Base-by-base conservation (phyloP, 2,329 filamentous ascomycete species). In the Emericellopsis atlantica region DNA sequence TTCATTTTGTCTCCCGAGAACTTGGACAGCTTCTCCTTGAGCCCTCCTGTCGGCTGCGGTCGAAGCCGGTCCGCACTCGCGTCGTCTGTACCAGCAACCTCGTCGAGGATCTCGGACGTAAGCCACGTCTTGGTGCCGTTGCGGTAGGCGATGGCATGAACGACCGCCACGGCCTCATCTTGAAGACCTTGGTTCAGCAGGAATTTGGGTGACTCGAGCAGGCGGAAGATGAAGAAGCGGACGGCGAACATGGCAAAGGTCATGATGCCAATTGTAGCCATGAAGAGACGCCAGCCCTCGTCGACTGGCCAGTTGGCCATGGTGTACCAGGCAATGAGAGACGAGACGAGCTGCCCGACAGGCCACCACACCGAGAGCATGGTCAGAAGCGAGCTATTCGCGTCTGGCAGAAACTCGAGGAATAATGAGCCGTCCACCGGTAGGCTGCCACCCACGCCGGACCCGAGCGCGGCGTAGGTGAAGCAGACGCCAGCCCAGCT, bases 311-410 rank as follows among this genome's bases (percentile, higher is more conserved):
- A 84, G 47, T 75, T 74, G 23, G 80, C 76, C 42, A 92, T 80
- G 49, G 81, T 85, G 36, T 70, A 81, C 85, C 84, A 90, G 6
- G 81, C 84, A 37, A 85, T 67, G 5, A 84, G 60, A 3, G 79
- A 81, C 2, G 82, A 78, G 42, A 81, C 71, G 7, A 93, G 68
- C 54, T 92, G 84, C 6, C 86, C 87, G 15, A 93, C 62, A 0
- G 86, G 84, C 85, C 87, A 94, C 81, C 84, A 92, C 7, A 88
- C 74, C 6, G 83, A 87, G n/a, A 93, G 67, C 37, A 90, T 67
- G 0, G 85, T 92, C 24, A 92, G 65, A 12, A 92, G 70, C 26
- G 78, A 76, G 46, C 77, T 79, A n/a, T 77, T 81, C 0, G 79
- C 74, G 43, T 81, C 79, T 0, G 87, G 87, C 1, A 93, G 63